Evolutionary conservation across 2,329 filamentous ascomycete genomes (phyloP).

Genomic region (Penicillium sp.): DNA sequence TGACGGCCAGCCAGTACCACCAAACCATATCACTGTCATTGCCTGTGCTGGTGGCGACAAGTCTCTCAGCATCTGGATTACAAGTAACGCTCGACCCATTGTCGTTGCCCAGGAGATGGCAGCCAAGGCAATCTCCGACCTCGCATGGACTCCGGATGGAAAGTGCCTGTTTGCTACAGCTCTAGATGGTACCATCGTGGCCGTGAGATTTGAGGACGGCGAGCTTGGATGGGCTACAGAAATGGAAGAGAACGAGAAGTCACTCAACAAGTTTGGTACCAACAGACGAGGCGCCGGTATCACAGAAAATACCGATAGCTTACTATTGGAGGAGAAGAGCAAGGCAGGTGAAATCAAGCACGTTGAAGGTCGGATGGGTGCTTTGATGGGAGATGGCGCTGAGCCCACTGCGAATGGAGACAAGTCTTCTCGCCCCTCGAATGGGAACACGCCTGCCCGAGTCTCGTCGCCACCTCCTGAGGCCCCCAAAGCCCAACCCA

Average conservation of each 20-base stretch:
- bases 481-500: slow-evolving; percentile 36
- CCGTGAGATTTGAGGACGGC: slow-evolving; percentile 77
- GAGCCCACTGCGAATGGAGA: slow-evolving; percentile 56
- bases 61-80: slow-evolving; percentile 96
- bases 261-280: slow-evolving; percentile 87
- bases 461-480: slow-evolving; percentile 36
- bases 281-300: slow-evolving; percentile 87
- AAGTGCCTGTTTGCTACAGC: slow-evolving; percentile 83
- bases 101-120: slow-evolving; percentile 87
- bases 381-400: slow-evolving; percentile 86
- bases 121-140: slow-evolving; percentile 88
- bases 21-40: slow-evolving; percentile 79
- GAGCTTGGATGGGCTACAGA: slow-evolving; percentile 89
- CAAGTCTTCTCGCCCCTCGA: slow-evolving; percentile 41
- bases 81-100: slow-evolving; percentile 86
- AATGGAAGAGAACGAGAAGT: slow-evolving; percentile 86
- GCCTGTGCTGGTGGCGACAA: slow-evolving; percentile 97
- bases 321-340: slow-evolving; percentile 85
- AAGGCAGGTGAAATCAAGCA: slow-evolving; percentile 87
- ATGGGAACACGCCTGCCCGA: slow-evolving; percentile 45
- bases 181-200: slow-evolving; percentile 84
- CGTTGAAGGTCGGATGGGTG: slow-evolving; percentile 94
- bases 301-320: slow-evolving; percentile 85
- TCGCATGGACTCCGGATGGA: slow-evolving; percentile 92
- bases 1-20: slow-evolving; percentile 41